phyloP scores from a whole-genome alignment of 306 rosid genomes.

The Vigna reflexopilosa region DNA sequence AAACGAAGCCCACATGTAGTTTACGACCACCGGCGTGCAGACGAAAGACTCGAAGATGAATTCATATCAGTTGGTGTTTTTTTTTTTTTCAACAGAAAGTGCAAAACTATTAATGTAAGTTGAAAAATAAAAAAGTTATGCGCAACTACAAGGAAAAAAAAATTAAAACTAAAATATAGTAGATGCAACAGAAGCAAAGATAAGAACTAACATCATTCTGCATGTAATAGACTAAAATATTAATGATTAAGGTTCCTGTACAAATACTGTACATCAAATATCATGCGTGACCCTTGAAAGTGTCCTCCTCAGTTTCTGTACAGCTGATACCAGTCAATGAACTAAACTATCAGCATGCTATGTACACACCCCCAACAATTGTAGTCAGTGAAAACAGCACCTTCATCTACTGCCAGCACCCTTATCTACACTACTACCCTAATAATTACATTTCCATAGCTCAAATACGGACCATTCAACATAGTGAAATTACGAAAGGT shows the following conservation, averaged over 20 bases:
- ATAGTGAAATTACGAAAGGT: conserved; percentile 70
- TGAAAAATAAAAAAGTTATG: background rate
- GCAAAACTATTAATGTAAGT: background rate
- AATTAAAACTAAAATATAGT: background rate
- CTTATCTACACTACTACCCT: conserved; percentile 68
- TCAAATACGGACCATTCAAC: conserved; percentile 33
- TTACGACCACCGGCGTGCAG: background rate
- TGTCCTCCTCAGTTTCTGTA: conserved; percentile 51
- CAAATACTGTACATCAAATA: conserved; percentile 53
- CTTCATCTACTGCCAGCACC: conserved; percentile 54
- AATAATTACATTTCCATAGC: conserved; percentile 74
- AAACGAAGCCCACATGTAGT: no score
- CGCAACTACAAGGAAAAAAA: background rate
- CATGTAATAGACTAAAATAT: conserved; percentile 34
- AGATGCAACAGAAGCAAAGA: conserved; percentile 12
- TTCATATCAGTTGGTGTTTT: no score
- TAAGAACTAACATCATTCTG: conserved; percentile 27
- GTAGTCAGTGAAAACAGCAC: conserved; percentile 55
- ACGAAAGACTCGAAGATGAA: background rate
- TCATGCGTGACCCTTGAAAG: conserved; percentile 41
- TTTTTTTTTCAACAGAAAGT: no score
- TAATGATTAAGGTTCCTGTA: conserved; percentile 47
- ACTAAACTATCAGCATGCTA: conserved; percentile 56
- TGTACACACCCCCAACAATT: conserved; percentile 66
- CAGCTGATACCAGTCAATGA: conserved; percentile 48